Evolutionary conservation across 176 grass and related monocot species (phyloP).

Genomic region (Pontederia paniculata): DNA sequence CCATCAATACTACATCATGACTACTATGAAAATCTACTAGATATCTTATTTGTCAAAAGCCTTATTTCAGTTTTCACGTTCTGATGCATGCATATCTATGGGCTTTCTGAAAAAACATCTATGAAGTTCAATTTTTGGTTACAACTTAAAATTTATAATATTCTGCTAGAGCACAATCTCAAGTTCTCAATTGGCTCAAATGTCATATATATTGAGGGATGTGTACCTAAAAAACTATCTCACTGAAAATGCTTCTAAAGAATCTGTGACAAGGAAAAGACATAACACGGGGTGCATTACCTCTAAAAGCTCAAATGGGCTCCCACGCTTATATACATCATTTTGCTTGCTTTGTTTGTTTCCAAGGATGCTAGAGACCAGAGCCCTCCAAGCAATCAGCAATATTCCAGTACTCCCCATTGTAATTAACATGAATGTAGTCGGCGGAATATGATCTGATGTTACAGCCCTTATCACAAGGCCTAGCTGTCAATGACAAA

Average conservation of each 20-base stretch:
- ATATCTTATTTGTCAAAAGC: no score
- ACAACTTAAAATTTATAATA: no score
- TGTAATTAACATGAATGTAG: conserved; percentile 65
- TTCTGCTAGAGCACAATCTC: no score
- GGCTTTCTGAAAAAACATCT: no score
- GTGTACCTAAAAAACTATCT: not conserved
- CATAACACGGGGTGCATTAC: conserved; percentile 9
- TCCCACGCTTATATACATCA: conserved; percentile 68
- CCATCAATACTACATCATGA: no score
- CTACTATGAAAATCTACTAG: no score
- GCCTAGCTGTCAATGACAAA: conserved; percentile 41
- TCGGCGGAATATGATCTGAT: conserved; percentile 59
- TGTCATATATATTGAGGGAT: no score
- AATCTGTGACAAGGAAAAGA: not conserved
- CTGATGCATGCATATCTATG: no score
- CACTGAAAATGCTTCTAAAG: not conserved
- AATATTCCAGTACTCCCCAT: conserved; percentile 79
- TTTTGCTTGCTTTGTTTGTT: conserved; percentile 35
- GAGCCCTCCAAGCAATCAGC: conserved; percentile 66
- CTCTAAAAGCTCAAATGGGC: conserved; percentile 91
- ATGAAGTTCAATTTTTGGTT: no score
- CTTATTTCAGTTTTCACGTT: no score
- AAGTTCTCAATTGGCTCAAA: no score
- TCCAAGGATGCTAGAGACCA: conserved; percentile 56
- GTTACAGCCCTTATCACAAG: conserved; percentile 54